Evolutionary conservation across 2,329 filamentous ascomycete genomes (phyloP), one percentile per base, ranked within the genome.

Genomic region (Paecilomyces formosus): DNA sequence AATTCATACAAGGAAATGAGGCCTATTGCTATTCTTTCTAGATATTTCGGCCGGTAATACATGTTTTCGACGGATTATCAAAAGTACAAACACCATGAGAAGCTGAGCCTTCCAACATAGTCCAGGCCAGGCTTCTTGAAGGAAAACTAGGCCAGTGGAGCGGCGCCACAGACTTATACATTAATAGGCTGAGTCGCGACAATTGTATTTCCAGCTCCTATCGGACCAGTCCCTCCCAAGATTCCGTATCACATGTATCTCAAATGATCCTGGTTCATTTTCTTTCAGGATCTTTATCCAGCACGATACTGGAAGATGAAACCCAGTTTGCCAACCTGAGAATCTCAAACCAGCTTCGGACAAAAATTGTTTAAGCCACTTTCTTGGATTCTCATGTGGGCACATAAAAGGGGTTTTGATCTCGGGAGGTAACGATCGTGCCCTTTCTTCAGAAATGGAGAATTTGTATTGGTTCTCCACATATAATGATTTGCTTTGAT

Each of bases 361-460:
- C 33, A 54, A 54, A 15, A 54, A 54, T 54, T 54, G 53, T 22
- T 21, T n/a, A 11, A 54, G 53, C 53, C 53, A 54, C 12, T 18
- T 35, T 15, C 35, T 15, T 6, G 53, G 13, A 21, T 54, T 2
- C 1, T 35, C 18, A 30, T 54, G 24, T n/a, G 53, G 53, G 15
- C 53, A 54, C 53, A 54, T 54, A 11, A 35, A 35, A 8, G 15
- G 24, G 3, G 53, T 54, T 24, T 21, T 54, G 11, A 54, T 7
- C 12, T 28, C 11, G 6, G 35, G 2, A n/a, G 7, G 35, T n/a
- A 39, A 39, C 12, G 13, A 12, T 39, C 5, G 13, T n/a, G 35
- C 13, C 2, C 1, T n/a, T 39, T 39, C 35, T n/a, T 3, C 12
- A 13, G 35, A 39, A n/a, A 39, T 39, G 13, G 13, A 6, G 35